These are phyloP conservation scores for Teunomyces atbi DNA, from an alignment of 805 yeast species.

Conservation along the genomic window DNA sequence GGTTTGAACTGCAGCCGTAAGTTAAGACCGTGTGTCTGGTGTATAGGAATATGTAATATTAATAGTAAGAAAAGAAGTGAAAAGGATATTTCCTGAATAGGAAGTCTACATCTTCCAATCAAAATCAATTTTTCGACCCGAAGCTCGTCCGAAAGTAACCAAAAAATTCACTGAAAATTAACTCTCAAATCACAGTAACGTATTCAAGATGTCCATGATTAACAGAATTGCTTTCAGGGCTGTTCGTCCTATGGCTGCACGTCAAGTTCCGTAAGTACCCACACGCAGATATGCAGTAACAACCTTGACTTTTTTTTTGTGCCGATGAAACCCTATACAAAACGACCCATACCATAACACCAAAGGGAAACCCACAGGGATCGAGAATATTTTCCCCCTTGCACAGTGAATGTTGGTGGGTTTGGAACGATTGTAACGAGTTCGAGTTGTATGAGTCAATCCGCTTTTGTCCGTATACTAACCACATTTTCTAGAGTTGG, in stretches of 20 bases:
- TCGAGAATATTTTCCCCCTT: no score
- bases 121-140: constrained; percentile 20
- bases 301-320: no score
- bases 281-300: no score
- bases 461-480: constrained; percentile 21
- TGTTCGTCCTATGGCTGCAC: constrained; percentile 42
- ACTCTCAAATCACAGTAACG: constrained; percentile 11
- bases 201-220: constrained; percentile 37
- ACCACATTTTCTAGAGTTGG: constrained; percentile 45
- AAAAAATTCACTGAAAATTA: constrained; percentile 11
- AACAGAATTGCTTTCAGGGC: constrained; percentile 45
- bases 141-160: constrained; percentile 20
- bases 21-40: neutral
- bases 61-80: neutral
- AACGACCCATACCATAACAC: no score
- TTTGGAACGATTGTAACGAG: no score
- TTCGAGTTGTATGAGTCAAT: no score
- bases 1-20: neutral
- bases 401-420: no score
- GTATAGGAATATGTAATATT: neutral
- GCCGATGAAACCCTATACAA: no score
- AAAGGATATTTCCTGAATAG: constrained; percentile 19
- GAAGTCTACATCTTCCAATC: constrained; percentile 36
- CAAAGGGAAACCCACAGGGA: neutral
- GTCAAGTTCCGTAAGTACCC: constrained; percentile 43